These are phyloP conservation scores for Psidium guajava DNA, from an alignment of 345 rosid genomes.

Conservation along the genomic window DNA sequence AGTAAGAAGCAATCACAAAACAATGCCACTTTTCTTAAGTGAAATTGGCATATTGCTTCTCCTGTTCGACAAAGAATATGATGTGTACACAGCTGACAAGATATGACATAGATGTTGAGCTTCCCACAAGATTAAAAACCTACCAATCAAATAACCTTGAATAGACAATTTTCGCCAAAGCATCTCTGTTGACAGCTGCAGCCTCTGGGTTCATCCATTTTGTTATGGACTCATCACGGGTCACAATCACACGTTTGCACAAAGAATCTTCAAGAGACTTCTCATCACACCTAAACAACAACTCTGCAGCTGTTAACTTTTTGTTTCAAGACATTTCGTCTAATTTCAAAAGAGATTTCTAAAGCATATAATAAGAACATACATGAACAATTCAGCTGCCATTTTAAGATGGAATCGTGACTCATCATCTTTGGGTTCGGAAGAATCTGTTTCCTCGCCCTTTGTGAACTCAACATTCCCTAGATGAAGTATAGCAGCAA, in stretches of 20 bases:
- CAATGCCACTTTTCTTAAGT: not conserved
- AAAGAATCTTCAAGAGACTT: conserved; percentile 82
- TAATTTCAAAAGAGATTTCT: not conserved
- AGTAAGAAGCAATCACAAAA: not conserved
- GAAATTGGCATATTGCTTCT: not conserved
- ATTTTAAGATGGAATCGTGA: conserved; percentile 69
- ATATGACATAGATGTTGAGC: not conserved
- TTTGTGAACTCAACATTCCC: conserved; percentile 83
- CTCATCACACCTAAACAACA: conserved; percentile 64
- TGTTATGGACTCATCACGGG: conserved; percentile 94
- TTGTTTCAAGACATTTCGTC: not conserved
- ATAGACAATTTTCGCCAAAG: conserved; percentile 88
- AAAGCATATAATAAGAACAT: conserved; percentile 10
- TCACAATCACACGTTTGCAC: conserved; percentile 89
- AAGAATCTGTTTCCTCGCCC: conserved; percentile 74
- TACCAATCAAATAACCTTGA: conserved; percentile 95
- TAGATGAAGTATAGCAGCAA: conserved; percentile 96
- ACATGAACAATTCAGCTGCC: conserved; percentile 87
- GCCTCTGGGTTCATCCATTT: conserved; percentile 82
- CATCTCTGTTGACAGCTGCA: conserved; percentile 85
- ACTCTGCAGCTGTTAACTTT: not conserved
- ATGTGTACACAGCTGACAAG: not conserved
- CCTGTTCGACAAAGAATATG: not conserved
- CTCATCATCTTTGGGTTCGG: conserved; percentile 79
- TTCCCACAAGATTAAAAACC: conserved; percentile 1